Evolutionary conservation across 352 stramenopile species (phyloP).

Genomic region (Pythium rhizo-oryzae): DNA sequence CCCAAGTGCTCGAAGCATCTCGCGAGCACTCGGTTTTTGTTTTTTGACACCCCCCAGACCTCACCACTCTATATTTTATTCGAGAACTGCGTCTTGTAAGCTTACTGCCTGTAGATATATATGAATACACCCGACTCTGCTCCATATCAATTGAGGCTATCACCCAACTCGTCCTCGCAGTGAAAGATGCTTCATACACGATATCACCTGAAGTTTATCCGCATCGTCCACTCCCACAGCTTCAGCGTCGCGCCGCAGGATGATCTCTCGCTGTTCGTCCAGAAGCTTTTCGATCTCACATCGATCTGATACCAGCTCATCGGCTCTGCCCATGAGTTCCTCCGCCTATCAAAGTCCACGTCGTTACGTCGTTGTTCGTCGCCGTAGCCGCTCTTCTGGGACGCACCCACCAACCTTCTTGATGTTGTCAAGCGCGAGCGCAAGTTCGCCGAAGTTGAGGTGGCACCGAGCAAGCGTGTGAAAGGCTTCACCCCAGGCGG

Average conservation of each 20-base stretch:
- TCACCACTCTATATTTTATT: conserved; percentile 32
- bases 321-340: conserved; percentile 38
- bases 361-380: too few species aligned
- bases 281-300: conserved; percentile 51
- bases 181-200: conserved; percentile 69
- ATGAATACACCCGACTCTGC: conserved; percentile 15
- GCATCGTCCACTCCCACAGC: conserved; percentile 36
- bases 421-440: conserved; percentile 55
- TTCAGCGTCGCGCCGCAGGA: conserved; percentile 48
- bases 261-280: conserved; percentile 38
- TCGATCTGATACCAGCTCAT: conserved; percentile 54
- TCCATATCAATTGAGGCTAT: conserved; percentile 11
- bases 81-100: conserved; percentile 34
- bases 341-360: conserved; percentile 40
- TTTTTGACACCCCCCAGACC: conserved; percentile 17
- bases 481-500: conserved; percentile 67
- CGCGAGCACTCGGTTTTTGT: conserved; percentile 17
- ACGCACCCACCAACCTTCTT: conserved; percentile 34
- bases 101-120: conserved; percentile 38
- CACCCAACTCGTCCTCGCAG: conserved; percentile 44
- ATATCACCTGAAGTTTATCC: conserved; percentile 65
- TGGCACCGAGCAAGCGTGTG: conserved; percentile 71
- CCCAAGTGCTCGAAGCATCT: conserved; percentile 7
- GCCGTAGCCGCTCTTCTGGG: too few species aligned
- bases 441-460: conserved; percentile 81